Conservation (phyloP, 257 asterid genomes). For the Nicotiana benthamiana region DNA sequence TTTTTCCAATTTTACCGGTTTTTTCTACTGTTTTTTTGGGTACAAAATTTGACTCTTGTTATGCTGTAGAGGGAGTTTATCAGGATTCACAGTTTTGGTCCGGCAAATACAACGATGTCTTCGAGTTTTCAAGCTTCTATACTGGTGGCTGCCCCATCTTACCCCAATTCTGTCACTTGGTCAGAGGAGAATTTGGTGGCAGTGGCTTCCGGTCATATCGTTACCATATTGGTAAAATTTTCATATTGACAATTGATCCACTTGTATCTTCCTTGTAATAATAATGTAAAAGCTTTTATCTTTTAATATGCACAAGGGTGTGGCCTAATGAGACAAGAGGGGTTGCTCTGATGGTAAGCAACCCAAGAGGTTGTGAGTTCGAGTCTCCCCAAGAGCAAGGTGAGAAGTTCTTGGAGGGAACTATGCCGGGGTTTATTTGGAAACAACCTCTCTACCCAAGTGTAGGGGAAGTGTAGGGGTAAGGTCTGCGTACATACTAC, state of each 20-base stretch:
- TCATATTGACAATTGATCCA: not conserved
- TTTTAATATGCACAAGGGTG: not conserved
- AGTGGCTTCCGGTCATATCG: conserved; percentile 57
- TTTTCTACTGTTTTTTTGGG: not conserved
- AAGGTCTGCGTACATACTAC: too few species aligned
- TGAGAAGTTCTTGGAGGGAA: too few species aligned
- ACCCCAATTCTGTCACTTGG: conserved; percentile 78
- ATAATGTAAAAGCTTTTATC: not conserved
- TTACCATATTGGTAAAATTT: conserved; percentile 53
- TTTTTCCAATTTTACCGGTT: not conserved
- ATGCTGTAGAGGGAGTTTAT: not conserved
- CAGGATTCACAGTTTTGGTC: not conserved
- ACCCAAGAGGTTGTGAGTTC: too few species aligned
- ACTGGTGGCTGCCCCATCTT: conserved; percentile 50
- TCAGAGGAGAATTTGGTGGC: conserved; percentile 87
- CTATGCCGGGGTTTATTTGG: too few species aligned
- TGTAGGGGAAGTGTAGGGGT: too few species aligned
- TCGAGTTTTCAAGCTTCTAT: conserved; percentile 57
- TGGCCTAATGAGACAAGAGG: too few species aligned
- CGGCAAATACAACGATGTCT: conserved; percentile 28
- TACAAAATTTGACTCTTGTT: not conserved
- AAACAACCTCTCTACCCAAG: too few species aligned
- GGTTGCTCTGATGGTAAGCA: too few species aligned
- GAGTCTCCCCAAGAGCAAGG: too few species aligned
- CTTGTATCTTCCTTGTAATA: not conserved